These are phyloP conservation scores for Hyaloscypha finlandica DNA, from an alignment of 495 filamentous ascomycete genomes.

Conservation along the genomic window DNA sequence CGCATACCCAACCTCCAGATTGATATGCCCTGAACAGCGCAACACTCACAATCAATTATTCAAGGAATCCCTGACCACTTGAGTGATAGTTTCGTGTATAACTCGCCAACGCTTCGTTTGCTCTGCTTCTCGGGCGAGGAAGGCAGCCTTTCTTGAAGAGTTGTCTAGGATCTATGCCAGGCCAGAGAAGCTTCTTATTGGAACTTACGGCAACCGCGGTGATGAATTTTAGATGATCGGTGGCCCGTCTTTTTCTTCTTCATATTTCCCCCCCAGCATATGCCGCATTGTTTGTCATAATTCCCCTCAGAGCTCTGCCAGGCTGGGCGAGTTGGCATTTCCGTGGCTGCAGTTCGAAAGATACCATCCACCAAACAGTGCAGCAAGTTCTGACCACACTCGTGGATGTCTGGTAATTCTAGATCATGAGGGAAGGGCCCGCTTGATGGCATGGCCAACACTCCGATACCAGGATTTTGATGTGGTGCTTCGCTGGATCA, in stretches of 20 bases:
- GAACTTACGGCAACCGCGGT: not conserved
- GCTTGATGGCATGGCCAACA: too few relatives aligned
- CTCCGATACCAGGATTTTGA: too few relatives aligned
- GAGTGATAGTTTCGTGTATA: not conserved
- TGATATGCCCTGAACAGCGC: not conserved
- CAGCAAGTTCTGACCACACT: not conserved
- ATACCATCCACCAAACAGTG: too few relatives aligned
- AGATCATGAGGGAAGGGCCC: too few relatives aligned
- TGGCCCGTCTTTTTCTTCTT: not conserved
- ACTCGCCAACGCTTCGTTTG: not conserved
- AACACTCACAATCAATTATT: not conserved
- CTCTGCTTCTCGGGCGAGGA: not conserved
- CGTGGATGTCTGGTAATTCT: not conserved
- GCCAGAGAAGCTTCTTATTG: not conserved
- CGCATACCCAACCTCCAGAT: conserved; percentile 4
- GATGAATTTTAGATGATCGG: not conserved
- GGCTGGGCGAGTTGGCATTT: not conserved
- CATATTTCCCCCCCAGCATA: not conserved
- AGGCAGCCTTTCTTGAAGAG: not conserved
- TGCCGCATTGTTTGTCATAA: not conserved
- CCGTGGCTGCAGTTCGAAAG: not conserved
- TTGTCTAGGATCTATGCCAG: not conserved
- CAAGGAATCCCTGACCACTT: not conserved
- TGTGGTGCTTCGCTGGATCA: too few relatives aligned
- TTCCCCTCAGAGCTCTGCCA: not conserved